A percentile compares a stretch with the other conserved stretches of the same genome.
These are phyloP conservation scores for Crithidia bombi DNA, from an alignment of 208 protist species.

Conservation along the genomic window DNA sequence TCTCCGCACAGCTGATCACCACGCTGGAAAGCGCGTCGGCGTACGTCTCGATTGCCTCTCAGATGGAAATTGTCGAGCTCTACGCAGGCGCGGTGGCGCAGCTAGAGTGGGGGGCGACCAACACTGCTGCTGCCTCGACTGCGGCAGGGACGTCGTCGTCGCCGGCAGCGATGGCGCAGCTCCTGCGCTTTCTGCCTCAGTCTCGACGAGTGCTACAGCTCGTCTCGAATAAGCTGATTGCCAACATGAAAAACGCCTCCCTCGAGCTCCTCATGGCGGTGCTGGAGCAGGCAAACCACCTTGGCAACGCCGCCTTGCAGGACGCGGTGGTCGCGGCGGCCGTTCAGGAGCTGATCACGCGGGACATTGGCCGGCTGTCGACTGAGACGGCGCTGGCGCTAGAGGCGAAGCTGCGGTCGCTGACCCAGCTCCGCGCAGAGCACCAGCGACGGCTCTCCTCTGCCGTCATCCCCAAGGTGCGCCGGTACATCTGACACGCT, in stretches of 20 bases:
- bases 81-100: conserved; percentile 46
- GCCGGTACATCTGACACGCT: conserved; percentile 23
- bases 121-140: background rate
- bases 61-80: conserved; percentile 66
- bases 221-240: conserved; percentile 62
- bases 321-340: conserved; percentile 69
- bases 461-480: conserved; percentile 61
- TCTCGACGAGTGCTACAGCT: conserved; percentile 44
- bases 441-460: conserved; percentile 57
- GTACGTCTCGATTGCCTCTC: conserved; percentile 59
- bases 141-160: background rate
- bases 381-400: conserved; percentile 38
- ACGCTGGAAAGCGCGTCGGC: conserved; percentile 61
- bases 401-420: conserved; percentile 38
- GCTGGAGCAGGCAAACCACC: conserved; percentile 58
- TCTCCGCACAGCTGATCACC: conserved; percentile 64
- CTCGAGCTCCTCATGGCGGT: conserved; percentile 56
- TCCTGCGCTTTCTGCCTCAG: conserved; percentile 47
- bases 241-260: conserved; percentile 38
- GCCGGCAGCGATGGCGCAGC: conserved; percentile 6
- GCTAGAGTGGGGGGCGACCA: conserved; percentile 15
- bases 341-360: conserved; percentile 65
- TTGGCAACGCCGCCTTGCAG: conserved; percentile 56
- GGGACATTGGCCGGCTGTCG: conserved; percentile 38
- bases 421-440: conserved; percentile 59